A percentile compares a stretch with the other conserved stretches of the same genome.
Conservation (phyloP, 2,329 filamentous ascomycete genomes). For the Chrysosporium keratinophilum region DNA sequence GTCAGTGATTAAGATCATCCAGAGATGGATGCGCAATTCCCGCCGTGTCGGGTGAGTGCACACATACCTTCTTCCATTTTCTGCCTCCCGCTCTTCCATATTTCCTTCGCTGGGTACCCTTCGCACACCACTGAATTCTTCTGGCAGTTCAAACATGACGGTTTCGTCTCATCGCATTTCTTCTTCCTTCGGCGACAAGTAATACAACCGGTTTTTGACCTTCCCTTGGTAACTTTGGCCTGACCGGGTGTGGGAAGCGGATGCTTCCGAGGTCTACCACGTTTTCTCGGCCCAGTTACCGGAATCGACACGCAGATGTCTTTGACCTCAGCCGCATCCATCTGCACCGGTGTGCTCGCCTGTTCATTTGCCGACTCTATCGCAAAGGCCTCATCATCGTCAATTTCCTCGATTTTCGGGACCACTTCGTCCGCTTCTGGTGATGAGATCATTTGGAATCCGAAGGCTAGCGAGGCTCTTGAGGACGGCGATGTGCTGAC, state of each 20-base stretch:
- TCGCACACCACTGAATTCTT: constrained; percentile 90
- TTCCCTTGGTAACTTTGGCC: constrained; percentile 66
- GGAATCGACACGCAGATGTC: constrained; percentile 16
- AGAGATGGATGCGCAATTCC: neutral
- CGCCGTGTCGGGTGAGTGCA: neutral
- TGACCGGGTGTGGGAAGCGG: constrained; percentile 52
- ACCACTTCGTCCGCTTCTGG: constrained; percentile 29
- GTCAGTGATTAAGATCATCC: neutral
- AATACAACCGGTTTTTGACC: constrained; percentile 49
- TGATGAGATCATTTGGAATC: constrained; percentile 22
- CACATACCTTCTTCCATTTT: constrained; percentile 54
- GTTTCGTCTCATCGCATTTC: constrained; percentile 45
- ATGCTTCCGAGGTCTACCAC: constrained; percentile 75
- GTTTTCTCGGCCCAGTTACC: constrained; percentile 43
- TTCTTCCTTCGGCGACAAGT: constrained; percentile 52
- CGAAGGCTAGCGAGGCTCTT: constrained; percentile 16
- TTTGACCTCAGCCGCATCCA: constrained; percentile 21
- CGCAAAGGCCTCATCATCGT: constrained; percentile 31
- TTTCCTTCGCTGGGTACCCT: constrained; percentile 74
- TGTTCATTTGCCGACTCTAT: constrained; percentile 26
- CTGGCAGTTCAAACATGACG: constrained; percentile 60
- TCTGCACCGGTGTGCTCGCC: constrained; percentile 22
- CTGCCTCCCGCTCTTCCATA: constrained; percentile 79
- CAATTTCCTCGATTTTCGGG: constrained; percentile 47
- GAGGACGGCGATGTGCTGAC: constrained; percentile 17